Percentiles rank a stretch among this genome's conserved stretches.
Evolutionary conservation across 306 rosid genomes (phyloP).

Genomic region (Nissolia schottii): DNA sequence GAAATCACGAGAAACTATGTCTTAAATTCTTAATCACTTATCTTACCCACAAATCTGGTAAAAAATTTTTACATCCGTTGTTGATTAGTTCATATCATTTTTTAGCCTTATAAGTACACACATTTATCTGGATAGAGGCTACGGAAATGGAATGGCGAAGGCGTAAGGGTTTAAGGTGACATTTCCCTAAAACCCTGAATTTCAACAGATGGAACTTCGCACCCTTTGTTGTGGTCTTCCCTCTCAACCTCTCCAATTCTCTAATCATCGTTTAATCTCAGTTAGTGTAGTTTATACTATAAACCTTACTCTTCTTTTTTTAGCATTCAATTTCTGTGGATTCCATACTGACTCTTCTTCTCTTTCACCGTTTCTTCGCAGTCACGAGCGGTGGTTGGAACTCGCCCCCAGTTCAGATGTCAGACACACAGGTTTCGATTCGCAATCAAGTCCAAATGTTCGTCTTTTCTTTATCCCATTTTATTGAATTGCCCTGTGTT

Average conservation of each 20-base stretch:
- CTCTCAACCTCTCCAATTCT: constrained; percentile 18
- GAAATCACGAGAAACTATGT: no score
- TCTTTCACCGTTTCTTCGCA: background rate
- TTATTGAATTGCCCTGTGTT: background rate
- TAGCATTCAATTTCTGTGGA: background rate
- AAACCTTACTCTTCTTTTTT: no score
- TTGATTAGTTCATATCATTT: no score
- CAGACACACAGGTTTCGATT: constrained; percentile 12
- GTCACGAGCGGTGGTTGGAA: constrained; percentile 20
- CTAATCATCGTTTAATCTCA: constrained; percentile 5
- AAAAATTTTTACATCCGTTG: no score
- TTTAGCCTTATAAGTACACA: no score
- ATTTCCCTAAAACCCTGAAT: constrained; percentile 34
- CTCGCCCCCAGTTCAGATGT: constrained; percentile 2
- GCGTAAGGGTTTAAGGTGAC: background rate
- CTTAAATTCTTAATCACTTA: no score
- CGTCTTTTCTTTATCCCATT: background rate
- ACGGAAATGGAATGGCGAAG: background rate
- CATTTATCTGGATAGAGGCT: no score
- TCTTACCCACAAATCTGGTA: no score
- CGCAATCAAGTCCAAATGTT: constrained; percentile 33
- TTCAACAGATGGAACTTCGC: constrained; percentile 39
- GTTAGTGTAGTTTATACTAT: constrained; percentile 12
- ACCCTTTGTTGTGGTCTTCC: constrained; percentile 45
- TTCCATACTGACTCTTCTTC: background rate